Evolutionary conservation across 768 basidiomycete species (phyloP).

Genomic region (Filobasidium floriforme): DNA sequence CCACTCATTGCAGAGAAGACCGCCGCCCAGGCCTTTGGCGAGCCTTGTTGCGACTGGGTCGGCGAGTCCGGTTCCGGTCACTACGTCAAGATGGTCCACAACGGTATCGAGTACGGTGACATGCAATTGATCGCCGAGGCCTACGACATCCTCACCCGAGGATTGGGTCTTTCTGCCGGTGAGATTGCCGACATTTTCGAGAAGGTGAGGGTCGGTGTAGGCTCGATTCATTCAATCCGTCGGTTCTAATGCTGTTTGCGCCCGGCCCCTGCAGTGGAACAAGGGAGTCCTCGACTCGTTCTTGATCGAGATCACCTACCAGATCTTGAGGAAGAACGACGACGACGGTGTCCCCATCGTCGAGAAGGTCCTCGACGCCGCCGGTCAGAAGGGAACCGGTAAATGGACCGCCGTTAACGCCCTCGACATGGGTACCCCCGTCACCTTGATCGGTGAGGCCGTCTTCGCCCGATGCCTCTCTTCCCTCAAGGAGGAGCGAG

Average conservation of each 20-base stretch:
- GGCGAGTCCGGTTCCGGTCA: slow-evolving; percentile 82
- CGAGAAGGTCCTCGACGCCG: slow-evolving; percentile 86
- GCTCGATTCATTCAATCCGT: not conserved
- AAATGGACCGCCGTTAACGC: slow-evolving; percentile 98
- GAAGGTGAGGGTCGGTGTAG: slow-evolving; percentile 43
- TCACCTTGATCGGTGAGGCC: slow-evolving; percentile 97
- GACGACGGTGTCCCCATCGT: slow-evolving; percentile 87
- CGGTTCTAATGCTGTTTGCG: slow-evolving; percentile 4
- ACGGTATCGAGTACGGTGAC: slow-evolving; percentile 98
- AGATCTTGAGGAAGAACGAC: slow-evolving; percentile 95
- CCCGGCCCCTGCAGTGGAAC: slow-evolving; percentile 54
- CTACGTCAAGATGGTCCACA: slow-evolving; percentile 99
- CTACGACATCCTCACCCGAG: slow-evolving; percentile 91
- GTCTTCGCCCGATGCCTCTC: slow-evolving; percentile 98
- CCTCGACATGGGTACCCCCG: slow-evolving; percentile 71
- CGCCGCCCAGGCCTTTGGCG: slow-evolving; percentile 85
- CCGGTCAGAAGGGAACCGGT: slow-evolving; percentile 95
- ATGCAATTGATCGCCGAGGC: slow-evolving; percentile 99
- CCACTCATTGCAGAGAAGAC: slow-evolving; percentile 58
- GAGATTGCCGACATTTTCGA: slow-evolving; percentile 93
- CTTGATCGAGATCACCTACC: slow-evolving; percentile 95
- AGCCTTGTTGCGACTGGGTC: slow-evolving; percentile 99
- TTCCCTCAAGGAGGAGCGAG: slow-evolving; percentile 90
- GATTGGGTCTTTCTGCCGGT: slow-evolving; percentile 71
- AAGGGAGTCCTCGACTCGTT: slow-evolving; percentile 98